phyloP scores from a whole-genome alignment of 1,284 basidiomycete species.

The Puccinia coronata region DNA sequence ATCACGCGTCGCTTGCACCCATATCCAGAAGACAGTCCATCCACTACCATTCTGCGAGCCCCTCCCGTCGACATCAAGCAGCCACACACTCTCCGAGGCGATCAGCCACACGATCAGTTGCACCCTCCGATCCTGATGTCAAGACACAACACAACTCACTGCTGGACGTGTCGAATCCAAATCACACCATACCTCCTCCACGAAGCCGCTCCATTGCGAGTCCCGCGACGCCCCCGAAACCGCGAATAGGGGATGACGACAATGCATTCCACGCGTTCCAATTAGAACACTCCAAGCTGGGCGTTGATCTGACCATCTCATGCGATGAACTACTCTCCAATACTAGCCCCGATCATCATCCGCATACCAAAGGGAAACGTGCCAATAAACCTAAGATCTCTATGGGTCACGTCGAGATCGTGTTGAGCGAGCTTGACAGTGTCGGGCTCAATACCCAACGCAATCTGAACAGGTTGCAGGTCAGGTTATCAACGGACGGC shows the following conservation, averaged over 20 bases:
- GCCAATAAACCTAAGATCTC: slow-evolving; percentile 25
- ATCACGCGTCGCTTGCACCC: too few species aligned
- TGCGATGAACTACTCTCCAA: background rate
- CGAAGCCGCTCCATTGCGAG: background rate
- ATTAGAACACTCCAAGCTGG: slow-evolving; percentile 30
- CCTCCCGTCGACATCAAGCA: background rate
- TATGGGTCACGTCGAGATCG: slow-evolving; percentile 42
- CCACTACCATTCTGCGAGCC: too few species aligned
- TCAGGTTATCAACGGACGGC: background rate
- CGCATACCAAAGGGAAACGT: background rate
- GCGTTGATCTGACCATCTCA: slow-evolving; percentile 39
- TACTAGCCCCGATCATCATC: background rate
- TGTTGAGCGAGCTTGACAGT: slow-evolving; percentile 18
- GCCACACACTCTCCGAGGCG: background rate
- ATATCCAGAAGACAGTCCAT: too few species aligned
- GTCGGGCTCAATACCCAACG: background rate
- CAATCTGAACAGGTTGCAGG: background rate
- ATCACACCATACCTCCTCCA: background rate
- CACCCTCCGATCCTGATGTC: background rate
- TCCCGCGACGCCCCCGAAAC: slow-evolving; percentile 38
- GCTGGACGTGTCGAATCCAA: background rate
- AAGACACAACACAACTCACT: background rate
- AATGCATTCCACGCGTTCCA: slow-evolving; percentile 43
- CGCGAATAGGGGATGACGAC: slow-evolving; percentile 37
- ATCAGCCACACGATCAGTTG: too few species aligned